Evolutionary conservation across 495 filamentous ascomycete genomes (phyloP).

Genomic region (Neurospora sp.): DNA sequence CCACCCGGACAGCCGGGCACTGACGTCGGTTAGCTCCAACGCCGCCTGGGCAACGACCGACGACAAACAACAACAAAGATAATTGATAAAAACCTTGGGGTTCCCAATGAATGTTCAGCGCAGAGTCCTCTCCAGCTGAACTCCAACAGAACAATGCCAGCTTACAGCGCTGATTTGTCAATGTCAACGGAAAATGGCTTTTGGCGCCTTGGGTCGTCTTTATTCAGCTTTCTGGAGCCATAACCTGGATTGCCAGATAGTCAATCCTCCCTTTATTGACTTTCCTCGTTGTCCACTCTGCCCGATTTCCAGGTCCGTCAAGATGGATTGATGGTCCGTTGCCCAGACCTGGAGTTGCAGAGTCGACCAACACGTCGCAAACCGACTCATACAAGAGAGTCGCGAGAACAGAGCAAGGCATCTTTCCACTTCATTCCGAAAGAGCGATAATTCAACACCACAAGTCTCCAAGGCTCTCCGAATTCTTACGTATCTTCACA

Average conservation of each 20-base stretch:
- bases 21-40: too few species aligned
- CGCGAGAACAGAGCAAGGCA: background rate
- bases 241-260: background rate
- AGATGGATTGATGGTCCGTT: background rate
- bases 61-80: too few species aligned
- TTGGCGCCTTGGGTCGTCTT: background rate
- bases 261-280: background rate
- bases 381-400: background rate
- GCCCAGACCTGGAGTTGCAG: background rate
- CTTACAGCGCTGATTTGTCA: background rate
- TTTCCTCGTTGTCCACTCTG: background rate
- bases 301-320: too few species aligned
- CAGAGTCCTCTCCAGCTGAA: background rate
- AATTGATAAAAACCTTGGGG: too few species aligned
- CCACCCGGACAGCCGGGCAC: too few species aligned
- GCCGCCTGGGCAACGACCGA: too few species aligned
- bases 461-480: background rate
- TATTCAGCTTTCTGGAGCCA: background rate
- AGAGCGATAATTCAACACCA: background rate
- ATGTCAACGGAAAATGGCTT: background rate
- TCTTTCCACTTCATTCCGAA: background rate
- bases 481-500: background rate
- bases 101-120: background rate
- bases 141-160: background rate
- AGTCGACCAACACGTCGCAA: background rate